phyloP scores from a whole-genome alignment of 2,329 filamentous ascomycete species.

The Alternaria metachromatica region DNA sequence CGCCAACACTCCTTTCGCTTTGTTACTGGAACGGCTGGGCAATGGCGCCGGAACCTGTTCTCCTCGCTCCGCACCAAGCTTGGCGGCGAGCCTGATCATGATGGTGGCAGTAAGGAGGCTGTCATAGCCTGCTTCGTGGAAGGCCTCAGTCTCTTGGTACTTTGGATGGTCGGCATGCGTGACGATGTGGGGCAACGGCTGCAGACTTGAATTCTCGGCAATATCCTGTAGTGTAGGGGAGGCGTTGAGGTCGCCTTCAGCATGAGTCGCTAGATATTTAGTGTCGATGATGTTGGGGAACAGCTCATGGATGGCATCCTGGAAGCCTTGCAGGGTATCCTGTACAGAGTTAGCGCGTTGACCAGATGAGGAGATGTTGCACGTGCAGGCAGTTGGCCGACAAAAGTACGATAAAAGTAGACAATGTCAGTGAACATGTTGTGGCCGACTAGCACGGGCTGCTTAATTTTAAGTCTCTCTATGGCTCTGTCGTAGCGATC shows the following conservation, averaged over 20 bases:
- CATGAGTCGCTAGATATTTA: conserved; percentile 67
- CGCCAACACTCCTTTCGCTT: not conserved
- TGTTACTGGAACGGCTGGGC: not conserved
- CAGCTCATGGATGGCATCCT: conserved; percentile 56
- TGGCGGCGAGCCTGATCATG: conserved; percentile 62
- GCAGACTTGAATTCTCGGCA: conserved; percentile 50
- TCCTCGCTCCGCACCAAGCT: conserved; percentile 52
- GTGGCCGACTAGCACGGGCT: conserved; percentile 66
- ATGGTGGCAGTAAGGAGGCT: conserved; percentile 66
- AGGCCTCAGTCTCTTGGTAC: conserved; percentile 50
- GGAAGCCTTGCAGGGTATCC: conserved; percentile 61
- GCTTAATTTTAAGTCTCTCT: conserved; percentile 52
- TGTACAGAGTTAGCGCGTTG: not conserved
- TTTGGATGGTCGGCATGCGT: conserved; percentile 44
- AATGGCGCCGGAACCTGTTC: conserved; percentile 1
- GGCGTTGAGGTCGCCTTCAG: conserved; percentile 60
- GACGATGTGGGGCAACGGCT: conserved; percentile 53
- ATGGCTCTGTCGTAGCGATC: conserved; percentile 51
- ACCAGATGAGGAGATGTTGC: not conserved
- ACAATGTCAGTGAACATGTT: conserved; percentile 70
- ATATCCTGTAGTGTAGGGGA: conserved; percentile 58
- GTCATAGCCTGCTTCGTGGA: conserved; percentile 70
- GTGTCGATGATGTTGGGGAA: conserved; percentile 68
- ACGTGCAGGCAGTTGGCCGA: conserved; percentile 60
- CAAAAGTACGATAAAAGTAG: conserved; percentile 69